Percentiles rank a stretch among this genome's conserved stretches.
Evolutionary conservation across 305 asterid species (phyloP).

Genomic region (Salvia sclarea): DNA sequence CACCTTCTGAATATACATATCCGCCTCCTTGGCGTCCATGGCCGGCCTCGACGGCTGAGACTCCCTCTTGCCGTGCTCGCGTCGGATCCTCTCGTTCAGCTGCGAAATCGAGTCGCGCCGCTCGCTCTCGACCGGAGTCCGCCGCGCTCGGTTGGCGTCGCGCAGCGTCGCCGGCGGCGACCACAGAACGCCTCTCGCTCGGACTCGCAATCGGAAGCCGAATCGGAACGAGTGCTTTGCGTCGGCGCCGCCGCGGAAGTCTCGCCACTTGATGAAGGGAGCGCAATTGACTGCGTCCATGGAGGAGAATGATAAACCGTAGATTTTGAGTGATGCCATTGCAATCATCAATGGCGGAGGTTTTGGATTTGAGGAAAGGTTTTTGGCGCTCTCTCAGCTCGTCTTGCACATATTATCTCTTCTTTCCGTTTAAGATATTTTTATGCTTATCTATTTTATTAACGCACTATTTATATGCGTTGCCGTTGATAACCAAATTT

Average conservation of each 20-base stretch:
- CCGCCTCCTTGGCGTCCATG: slow-evolving; percentile 76
- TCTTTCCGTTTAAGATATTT: slow-evolving; percentile 1
- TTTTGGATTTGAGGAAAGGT: slow-evolving; percentile 12
- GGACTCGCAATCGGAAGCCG: slow-evolving; percentile 24
- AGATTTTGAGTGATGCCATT: slow-evolving; percentile 28
- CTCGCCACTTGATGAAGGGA: slow-evolving; percentile 24
- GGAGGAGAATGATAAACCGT: slow-evolving; percentile 10
- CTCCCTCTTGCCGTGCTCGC: slow-evolving; percentile 73
- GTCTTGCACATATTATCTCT: background rate
- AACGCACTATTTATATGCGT: too few relatives aligned
- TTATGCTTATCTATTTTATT: background rate
- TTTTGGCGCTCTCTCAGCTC: slow-evolving; percentile 2
- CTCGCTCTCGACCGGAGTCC: slow-evolving; percentile 36
- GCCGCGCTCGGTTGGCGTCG: slow-evolving; percentile 28
- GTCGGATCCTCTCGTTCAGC: slow-evolving; percentile 70
- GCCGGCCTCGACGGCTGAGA: slow-evolving; percentile 47
- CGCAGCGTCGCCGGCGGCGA: slow-evolving; percentile 34
- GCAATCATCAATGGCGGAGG: background rate
- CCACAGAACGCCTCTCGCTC: slow-evolving; percentile 36
- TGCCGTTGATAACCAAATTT: too few relatives aligned
- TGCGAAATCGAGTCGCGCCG: slow-evolving; percentile 58
- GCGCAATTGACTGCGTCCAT: slow-evolving; percentile 30
- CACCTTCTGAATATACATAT: slow-evolving; percentile 74
- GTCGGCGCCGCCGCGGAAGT: background rate
- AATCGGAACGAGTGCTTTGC: slow-evolving; percentile 26